Conservation (phyloP, 1,284 basidiomycete genomes). For the Apiotrichum domesticum region DNA sequence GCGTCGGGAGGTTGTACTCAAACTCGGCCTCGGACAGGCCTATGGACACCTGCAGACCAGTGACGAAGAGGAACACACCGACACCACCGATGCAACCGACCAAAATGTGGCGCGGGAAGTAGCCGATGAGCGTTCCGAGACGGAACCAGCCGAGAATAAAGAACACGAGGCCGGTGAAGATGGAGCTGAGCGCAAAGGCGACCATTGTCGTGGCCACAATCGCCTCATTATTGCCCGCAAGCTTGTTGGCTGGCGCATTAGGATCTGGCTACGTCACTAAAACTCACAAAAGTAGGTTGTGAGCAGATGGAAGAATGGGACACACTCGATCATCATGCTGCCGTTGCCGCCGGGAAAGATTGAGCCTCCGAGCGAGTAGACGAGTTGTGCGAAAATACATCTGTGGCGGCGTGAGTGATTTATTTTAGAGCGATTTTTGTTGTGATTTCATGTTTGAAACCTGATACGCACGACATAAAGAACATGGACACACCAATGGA, state of each 20-base stretch:
- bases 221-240: conserved; percentile 64
- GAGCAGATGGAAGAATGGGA: conserved; percentile 94
- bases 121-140: conserved; percentile 81
- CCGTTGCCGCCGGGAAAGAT: conserved; percentile 82
- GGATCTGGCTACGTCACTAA: background rate
- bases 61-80: conserved; percentile 83
- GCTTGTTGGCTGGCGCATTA: conserved; percentile 43
- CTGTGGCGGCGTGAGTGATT: conserved; percentile 30
- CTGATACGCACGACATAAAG: conserved; percentile 60
- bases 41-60: conserved; percentile 78
- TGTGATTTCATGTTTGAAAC: too few species aligned
- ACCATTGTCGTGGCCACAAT: conserved; percentile 87
- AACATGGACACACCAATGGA: conserved; percentile 93
- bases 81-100: conserved; percentile 96
- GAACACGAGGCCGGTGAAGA: conserved; percentile 91
- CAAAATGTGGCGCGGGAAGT: conserved; percentile 93
- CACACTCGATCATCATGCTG: conserved; percentile 98
- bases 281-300: conserved; percentile 59
- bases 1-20: conserved; percentile 60
- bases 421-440: conserved; percentile 30
- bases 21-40: conserved; percentile 77
- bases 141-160: conserved; percentile 76
- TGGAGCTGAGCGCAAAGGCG: conserved; percentile 78
- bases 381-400: conserved; percentile 72
- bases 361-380: conserved; percentile 80